Evolutionary conservation across 176 grass and related monocot genomes (phyloP).

Genomic region (Oryza nivara): DNA sequence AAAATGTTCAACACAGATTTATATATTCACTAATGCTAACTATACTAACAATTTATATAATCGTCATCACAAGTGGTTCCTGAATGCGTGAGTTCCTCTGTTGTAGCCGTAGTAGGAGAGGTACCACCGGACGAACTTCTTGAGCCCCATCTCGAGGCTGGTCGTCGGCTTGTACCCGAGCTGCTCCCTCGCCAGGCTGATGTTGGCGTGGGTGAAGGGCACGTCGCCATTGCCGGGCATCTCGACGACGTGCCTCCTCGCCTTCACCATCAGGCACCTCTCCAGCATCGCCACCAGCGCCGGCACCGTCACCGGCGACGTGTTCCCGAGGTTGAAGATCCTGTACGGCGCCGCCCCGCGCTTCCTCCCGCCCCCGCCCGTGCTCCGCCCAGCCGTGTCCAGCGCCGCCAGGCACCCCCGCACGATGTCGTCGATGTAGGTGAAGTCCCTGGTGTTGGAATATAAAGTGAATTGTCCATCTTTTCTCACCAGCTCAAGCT

Average conservation of each 20-base stretch:
- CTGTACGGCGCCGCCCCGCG: conserved; percentile 57
- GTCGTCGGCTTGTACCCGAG: conserved; percentile 67
- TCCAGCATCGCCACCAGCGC: conserved; percentile 61
- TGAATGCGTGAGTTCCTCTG: conserved; percentile 30
- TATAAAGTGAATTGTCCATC: too few relatives aligned
- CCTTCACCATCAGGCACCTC: conserved; percentile 52
- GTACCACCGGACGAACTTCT: conserved; percentile 83
- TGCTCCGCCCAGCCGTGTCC: conserved; percentile 65
- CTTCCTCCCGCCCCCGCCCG: conserved; percentile 54
- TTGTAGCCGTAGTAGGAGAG: conserved; percentile 78
- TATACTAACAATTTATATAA: not conserved
- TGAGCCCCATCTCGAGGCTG: conserved; percentile 59
- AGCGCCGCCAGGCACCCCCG: conserved; percentile 55
- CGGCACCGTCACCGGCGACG: conserved; percentile 67
- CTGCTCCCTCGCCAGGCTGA: conserved; percentile 52
- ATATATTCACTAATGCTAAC: too few relatives aligned
- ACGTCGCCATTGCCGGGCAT: conserved; percentile 84
- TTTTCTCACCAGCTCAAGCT: too few relatives aligned
- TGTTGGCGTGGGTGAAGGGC: conserved; percentile 76
- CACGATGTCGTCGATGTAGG: conserved; percentile 82
- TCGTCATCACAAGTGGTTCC: conserved; percentile 28
- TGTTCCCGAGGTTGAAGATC: conserved; percentile 83
- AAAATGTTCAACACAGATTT: too few relatives aligned
- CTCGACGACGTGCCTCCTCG: conserved; percentile 65
- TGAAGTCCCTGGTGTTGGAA: conserved; percentile 49